Evolutionary conservation across 768 basidiomycete genomes (phyloP), one percentile per base, ranked within the genome.

Genomic region (Lactifluus piperatus): DNA sequence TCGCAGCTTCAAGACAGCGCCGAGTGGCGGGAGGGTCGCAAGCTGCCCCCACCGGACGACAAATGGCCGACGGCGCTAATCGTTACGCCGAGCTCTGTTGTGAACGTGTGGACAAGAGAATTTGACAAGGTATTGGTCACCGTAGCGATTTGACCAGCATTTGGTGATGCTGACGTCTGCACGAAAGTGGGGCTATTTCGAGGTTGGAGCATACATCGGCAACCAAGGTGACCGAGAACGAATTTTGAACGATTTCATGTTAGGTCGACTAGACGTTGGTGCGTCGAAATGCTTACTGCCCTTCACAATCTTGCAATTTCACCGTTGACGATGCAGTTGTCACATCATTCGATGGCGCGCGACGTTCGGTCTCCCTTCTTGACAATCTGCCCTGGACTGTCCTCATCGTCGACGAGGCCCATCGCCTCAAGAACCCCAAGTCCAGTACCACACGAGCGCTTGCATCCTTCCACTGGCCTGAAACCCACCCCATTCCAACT

Each of bases 101-200:
- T 91, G 0, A 77, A 77, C 32, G 95, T 97, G 65, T 98, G 95
- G 95, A 81, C 84, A 65, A 75, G 94, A 29, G 95, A 99, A 70
- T 83, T 97, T 56, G 72, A 85, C 64, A 90, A 83, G 34, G 93
- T 91, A 62, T 34, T 34, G 6, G 6, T 34, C 13, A 53, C 80
- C 69, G 1, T 26, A 2, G 0, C 48, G 14, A 11, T 45, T 18
- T 6, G 9, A 27, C 4, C 11, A 9, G 14, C n/a, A 2, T 60
- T 6, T 32, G 18, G 47, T 50, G 22, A 10, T 16, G 0, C 26
- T 37, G 18, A 64, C 27, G 54, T 49, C 49, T 36, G 32, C 50
- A 2, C 5, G 14, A 20, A 61, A 94, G 90, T 98, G 95, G 95
- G 90, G 91, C 0, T 94, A 93, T 70, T 94, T 97, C 64, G 91